Evolutionary conservation across 2,329 filamentous ascomycete species (phyloP).

Genomic region (Aspergillus ustus): DNA sequence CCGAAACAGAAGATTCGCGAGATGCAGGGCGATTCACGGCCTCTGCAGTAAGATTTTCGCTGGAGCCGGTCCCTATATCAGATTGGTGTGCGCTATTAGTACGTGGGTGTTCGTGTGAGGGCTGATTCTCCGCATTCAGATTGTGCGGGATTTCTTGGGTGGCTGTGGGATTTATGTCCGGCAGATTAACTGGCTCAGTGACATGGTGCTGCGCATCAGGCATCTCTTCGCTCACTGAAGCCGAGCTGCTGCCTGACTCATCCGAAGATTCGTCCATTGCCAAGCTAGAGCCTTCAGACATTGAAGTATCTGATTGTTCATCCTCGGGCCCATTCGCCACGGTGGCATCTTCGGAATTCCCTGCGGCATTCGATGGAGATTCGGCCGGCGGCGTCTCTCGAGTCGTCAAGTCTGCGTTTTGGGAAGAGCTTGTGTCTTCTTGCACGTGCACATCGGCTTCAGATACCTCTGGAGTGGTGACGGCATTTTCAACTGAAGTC

Average conservation of each 20-base stretch:
- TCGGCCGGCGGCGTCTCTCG: not conserved
- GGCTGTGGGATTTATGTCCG: not conserved
- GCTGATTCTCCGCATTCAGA: not conserved
- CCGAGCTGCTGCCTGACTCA: conserved; percentile 28
- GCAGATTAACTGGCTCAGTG: not conserved
- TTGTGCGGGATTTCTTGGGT: conserved; percentile 9
- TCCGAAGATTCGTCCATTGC: conserved; percentile 47
- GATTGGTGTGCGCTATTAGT: conserved; percentile 8
- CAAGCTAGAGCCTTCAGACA: conserved; percentile 37
- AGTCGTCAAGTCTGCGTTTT: not conserved
- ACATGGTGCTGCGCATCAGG: conserved; percentile 8
- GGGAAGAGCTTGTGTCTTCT: not conserved
- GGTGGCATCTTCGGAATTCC: conserved; percentile 12
- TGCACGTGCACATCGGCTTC: not conserved
- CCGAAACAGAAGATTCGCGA: conserved; percentile 47
- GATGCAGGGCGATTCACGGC: conserved; percentile 20
- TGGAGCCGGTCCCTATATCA: conserved; percentile 8
- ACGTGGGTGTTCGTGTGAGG: conserved; percentile 12
- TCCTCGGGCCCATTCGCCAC: conserved; percentile 19
- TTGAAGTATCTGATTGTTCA: conserved; percentile 28
- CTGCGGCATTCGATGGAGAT: conserved; percentile 9
- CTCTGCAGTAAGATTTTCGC: conserved; percentile 19
- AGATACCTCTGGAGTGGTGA: not conserved
- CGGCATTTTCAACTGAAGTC: not conserved
- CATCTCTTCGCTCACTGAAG: conserved; percentile 23